Evolutionary conservation across 2,329 filamentous ascomycete species (phyloP).

Genomic region (Clarireedia hainanense): DNA sequence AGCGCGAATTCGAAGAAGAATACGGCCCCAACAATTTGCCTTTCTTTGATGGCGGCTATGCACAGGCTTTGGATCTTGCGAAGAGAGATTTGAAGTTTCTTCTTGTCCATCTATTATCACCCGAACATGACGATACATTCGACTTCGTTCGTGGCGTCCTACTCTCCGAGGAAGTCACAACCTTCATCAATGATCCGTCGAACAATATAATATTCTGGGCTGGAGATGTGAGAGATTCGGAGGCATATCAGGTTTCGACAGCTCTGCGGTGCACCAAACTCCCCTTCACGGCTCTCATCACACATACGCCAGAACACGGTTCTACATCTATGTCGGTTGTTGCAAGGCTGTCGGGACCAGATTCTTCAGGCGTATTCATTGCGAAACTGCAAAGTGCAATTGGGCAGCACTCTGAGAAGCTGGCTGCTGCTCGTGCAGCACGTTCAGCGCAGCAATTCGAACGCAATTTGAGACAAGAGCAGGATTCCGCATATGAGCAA

Average conservation of each 20-base stretch:
- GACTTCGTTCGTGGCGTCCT: conserved; percentile 77
- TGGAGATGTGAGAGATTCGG: conserved; percentile 84
- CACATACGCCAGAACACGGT: conserved; percentile 77
- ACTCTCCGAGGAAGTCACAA: conserved; percentile 63
- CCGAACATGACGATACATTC: conserved; percentile 88
- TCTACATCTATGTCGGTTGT: conserved; percentile 87
- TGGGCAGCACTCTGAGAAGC: conserved; percentile 64
- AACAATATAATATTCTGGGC: conserved; percentile 88
- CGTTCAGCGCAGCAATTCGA: conserved; percentile 73
- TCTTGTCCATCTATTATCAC: conserved; percentile 78
- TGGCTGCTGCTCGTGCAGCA: conserved; percentile 67
- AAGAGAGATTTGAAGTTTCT: conserved; percentile 90
- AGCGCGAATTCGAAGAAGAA: conserved; percentile 90
- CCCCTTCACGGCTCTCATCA: conserved; percentile 79
- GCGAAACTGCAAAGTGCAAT: conserved; percentile 68
- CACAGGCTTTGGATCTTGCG: conserved; percentile 80
- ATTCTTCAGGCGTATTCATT: conserved; percentile 62
- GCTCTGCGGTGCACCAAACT: conserved; percentile 88
- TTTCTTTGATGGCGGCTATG: conserved; percentile 84
- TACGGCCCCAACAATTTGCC: conserved; percentile 67
- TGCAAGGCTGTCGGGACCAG: conserved; percentile 66
- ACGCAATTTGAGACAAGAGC: conserved; percentile 75
- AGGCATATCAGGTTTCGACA: conserved; percentile 87
- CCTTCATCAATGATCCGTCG: conserved; percentile 64
- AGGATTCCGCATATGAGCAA: conserved; percentile 89